Evolutionary conservation across 768 basidiomycete species (phyloP).

Genomic region (Filobasidium wieringae): DNA sequence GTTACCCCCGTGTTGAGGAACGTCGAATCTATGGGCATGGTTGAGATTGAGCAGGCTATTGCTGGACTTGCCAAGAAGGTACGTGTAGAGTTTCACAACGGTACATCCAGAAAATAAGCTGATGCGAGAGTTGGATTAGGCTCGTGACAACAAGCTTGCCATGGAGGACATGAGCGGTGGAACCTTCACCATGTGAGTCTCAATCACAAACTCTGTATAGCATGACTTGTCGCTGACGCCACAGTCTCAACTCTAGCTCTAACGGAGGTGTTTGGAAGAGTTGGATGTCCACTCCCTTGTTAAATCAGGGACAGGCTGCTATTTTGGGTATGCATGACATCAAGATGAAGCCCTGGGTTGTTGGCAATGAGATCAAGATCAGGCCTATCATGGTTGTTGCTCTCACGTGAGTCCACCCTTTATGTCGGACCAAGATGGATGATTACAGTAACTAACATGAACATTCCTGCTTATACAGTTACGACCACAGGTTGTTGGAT

Average conservation of each 20-base stretch:
- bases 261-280: conserved; percentile 75
- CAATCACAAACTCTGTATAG: background rate
- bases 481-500: conserved; percentile 90
- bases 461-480: conserved; percentile 55
- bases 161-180: conserved; percentile 98
- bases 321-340: conserved; percentile 96
- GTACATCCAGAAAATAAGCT: background rate
- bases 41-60: conserved; percentile 90
- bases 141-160: conserved; percentile 82
- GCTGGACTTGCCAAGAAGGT: conserved; percentile 74
- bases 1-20: conserved; percentile 94
- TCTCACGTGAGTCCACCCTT: conserved; percentile 17
- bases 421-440: conserved; percentile 11
- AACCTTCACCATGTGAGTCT: conserved; percentile 90
- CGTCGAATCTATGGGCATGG: conserved; percentile 68
- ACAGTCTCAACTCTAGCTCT: conserved; percentile 49
- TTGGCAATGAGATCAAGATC: conserved; percentile 89
- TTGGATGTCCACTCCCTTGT: background rate
- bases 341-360: conserved; percentile 80
- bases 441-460: background rate
- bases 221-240: background rate
- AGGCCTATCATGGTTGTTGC: conserved; percentile 87
- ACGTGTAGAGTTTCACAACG: conserved; percentile 1
- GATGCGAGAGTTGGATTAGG: conserved; percentile 39
- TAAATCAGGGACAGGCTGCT: conserved; percentile 44